Base-by-base conservation (phyloP, 1,284 basidiomycete species). In the Gomphus bonarii region DNA sequence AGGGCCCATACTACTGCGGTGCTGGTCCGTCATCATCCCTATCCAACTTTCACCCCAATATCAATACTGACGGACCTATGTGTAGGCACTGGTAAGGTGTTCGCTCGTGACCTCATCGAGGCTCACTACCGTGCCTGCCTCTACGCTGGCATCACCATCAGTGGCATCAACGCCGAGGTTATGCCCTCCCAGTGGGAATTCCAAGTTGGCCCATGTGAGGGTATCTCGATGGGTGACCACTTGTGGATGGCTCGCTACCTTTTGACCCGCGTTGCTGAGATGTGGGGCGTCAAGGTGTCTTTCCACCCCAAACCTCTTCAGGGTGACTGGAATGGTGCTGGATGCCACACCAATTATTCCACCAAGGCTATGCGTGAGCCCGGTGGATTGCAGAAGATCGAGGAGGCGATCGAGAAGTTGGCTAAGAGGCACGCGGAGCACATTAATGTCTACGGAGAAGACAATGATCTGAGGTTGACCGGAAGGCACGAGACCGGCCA, bases 181-280 rank as follows among this genome's bases (percentile, higher is more conserved):
- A 98, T 99, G 95, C 95, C 97, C 30, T 88, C 95, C 60, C 97
- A 99, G 75, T 98, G 95, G 95, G 95, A 99, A 77, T 99, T 97
- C 89, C 97, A 99, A 75, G 94, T 99, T 66, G 95, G 95, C 61
- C 95, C 95, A 43, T 98, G 95, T 70, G 87, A 90, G 72, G 95
- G 95, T 63, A 97, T 99, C 72, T 81, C 90, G 64, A 97, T 99
- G 91, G 95, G 95, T 66, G 95, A 99, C 74, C 94, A 97, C 75
- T 85, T 97, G 67, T 95, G 91, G 91, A 92, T 97, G 81, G 91
- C 94, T 48, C 90, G 94, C 65, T 97, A 88, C 76, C 87, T 97
- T 65, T 84, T 97, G 64, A 72, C 91, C 70, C 89, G 93, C 65
- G 86, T 95, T 65, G 93, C 95, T 63, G 95, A 98, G 75, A 94